phyloP scores from a whole-genome alignment of 2,329 filamentous ascomycete species.

The Gaeumannomyces sp. region DNA sequence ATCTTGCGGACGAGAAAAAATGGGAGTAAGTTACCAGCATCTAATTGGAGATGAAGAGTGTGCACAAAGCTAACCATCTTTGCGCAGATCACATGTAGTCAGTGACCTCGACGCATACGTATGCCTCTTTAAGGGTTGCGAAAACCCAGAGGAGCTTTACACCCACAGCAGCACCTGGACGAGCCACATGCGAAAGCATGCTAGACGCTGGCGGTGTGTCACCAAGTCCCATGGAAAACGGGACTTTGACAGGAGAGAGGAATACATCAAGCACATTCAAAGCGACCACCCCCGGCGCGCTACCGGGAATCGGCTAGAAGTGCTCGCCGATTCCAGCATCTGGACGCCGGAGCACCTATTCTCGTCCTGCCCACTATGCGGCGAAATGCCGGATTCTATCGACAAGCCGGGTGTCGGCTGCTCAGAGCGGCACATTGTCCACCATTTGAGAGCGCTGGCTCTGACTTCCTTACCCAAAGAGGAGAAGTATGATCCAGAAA shows the following conservation, averaged over 20 bases:
- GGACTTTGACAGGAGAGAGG: slow-evolving; percentile 1
- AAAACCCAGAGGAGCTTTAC: neutral
- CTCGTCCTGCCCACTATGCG: neutral
- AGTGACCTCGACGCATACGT: slow-evolving; percentile 1
- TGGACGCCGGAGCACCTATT: neutral
- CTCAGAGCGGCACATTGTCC: neutral
- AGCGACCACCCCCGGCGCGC: neutral
- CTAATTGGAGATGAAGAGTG: neutral
- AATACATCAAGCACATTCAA: neutral
- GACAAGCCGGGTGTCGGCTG: neutral
- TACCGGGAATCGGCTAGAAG: neutral
- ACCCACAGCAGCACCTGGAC: slow-evolving; percentile 1
- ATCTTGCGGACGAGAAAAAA: neutral
- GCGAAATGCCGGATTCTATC: neutral
- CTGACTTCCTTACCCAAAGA: neutral
- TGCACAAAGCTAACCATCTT: neutral
- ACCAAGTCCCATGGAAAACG: neutral
- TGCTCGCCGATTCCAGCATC: neutral
- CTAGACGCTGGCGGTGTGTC: neutral
- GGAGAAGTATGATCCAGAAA: neutral
- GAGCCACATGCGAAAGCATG: neutral
- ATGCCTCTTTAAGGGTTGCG: neutral
- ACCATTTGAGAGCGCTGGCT: neutral
- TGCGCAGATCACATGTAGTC: neutral
- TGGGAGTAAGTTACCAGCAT: neutral